phyloP scores from a whole-genome alignment of 441 rosid genomes.

The Jatropha multifida region DNA sequence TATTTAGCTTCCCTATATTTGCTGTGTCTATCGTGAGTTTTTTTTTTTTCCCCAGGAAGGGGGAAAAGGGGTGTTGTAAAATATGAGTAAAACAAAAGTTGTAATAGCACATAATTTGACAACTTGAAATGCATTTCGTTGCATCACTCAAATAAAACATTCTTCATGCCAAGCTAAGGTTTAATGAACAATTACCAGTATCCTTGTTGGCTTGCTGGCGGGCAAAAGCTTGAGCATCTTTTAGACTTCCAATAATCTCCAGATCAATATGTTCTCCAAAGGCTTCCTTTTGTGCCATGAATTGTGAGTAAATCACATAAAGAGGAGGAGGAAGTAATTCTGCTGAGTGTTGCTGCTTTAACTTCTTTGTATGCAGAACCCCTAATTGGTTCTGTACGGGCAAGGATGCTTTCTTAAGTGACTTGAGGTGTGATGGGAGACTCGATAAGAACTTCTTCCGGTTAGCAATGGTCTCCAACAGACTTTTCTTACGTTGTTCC shows the following conservation, averaged over 20 bases:
- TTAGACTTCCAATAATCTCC: constrained; percentile 73
- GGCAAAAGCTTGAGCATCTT: constrained; percentile 75
- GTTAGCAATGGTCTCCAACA: constrained; percentile 72
- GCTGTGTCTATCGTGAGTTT: not conserved
- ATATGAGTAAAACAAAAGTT: too few relatives aligned
- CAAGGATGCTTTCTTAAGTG: constrained; percentile 86
- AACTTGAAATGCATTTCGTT: not conserved
- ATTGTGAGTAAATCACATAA: constrained; percentile 76
- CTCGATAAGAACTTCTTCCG: constrained; percentile 82
- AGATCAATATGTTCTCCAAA: constrained; percentile 72
- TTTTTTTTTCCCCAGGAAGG: too few relatives aligned
- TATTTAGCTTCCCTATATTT: not conserved
- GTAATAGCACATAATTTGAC: too few relatives aligned
- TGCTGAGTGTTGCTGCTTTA: constrained; percentile 75
- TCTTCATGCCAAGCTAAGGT: not conserved
- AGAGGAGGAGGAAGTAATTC: constrained; percentile 94
- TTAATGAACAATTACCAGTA: constrained; percentile 38
- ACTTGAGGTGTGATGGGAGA: constrained; percentile 81
- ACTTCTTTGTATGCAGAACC: constrained; percentile 63
- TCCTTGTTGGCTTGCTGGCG: constrained; percentile 75
- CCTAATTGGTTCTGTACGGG: constrained; percentile 90
- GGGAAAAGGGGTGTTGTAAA: too few relatives aligned
- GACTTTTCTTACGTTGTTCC: constrained; percentile 64
- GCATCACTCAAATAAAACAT: not conserved
- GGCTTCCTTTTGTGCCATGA: constrained; percentile 83